A percentile compares a stretch with the other conserved stretches of the same genome.
Conservation (phyloP, 2,329 filamentous ascomycete species). For the Colletotrichum australisinense region DNA sequence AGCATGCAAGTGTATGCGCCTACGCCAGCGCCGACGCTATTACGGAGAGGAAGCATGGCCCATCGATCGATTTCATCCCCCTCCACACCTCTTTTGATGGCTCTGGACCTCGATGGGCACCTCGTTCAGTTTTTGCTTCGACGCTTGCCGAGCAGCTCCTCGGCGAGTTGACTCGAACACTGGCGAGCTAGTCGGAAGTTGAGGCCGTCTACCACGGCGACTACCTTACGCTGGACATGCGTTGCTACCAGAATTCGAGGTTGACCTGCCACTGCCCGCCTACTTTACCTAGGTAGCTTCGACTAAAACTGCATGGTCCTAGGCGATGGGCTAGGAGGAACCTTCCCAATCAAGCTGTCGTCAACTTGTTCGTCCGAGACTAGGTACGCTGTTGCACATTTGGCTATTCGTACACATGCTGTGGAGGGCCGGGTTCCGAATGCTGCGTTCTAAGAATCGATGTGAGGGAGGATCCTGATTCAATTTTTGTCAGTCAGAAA, state of each 20-base stretch:
- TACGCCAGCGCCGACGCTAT: conserved; percentile 10
- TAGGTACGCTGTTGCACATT: background rate
- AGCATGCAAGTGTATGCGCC: conserved; percentile 24
- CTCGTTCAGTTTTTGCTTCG: background rate
- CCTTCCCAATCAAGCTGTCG: background rate
- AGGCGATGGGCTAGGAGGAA: background rate
- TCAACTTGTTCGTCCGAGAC: background rate
- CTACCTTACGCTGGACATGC: background rate
- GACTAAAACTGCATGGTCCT: conserved; percentile 1
- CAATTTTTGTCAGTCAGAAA: background rate
- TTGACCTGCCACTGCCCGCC: background rate
- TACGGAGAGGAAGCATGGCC: background rate
- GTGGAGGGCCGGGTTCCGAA: conserved; percentile 16
- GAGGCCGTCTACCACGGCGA: background rate
- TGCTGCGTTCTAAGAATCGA: conserved; percentile 9
- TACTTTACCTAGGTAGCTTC: background rate
- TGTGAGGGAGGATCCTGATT: background rate
- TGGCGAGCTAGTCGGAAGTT: conserved; percentile 7
- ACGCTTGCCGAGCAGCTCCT: background rate
- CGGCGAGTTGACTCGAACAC: conserved; percentile 4
- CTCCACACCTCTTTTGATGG: background rate
- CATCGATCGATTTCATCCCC: conserved; percentile 2
- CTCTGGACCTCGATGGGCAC: background rate
- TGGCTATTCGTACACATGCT: conserved; percentile 1
- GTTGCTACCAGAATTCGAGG: background rate